Percentiles rank a stretch among this genome's conserved stretches.
These are phyloP conservation scores for Phytophthora sojae DNA, from an alignment of 352 stramenopile species.

Conservation along the genomic window DNA sequence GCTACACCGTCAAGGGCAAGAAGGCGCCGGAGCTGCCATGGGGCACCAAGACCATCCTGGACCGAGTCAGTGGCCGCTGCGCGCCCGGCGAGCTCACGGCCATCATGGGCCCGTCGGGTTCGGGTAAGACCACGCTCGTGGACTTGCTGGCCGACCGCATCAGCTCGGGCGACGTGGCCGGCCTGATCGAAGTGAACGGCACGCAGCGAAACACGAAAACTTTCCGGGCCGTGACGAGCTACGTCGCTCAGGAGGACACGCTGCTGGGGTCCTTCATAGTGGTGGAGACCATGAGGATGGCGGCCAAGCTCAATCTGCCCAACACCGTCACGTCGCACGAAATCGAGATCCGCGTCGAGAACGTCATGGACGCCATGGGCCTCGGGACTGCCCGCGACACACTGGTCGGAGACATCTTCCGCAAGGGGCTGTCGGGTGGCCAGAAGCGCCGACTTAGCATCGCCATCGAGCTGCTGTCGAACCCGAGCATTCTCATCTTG, in stretches of 20 bases:
- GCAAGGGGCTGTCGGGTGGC: constrained; percentile 81
- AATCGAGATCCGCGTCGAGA: constrained; percentile 46
- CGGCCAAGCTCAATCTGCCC: constrained; percentile 63
- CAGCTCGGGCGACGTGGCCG: constrained; percentile 49
- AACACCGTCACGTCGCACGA: constrained; percentile 36
- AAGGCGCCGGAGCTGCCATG: constrained; percentile 7
- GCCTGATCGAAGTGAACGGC: constrained; percentile 64
- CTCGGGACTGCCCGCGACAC: constrained; percentile 32
- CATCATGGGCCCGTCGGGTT: constrained; percentile 71
- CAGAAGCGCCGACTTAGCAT: constrained; percentile 85
- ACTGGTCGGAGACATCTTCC: constrained; percentile 35
- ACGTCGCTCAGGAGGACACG: constrained; percentile 78
- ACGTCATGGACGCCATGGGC: constrained; percentile 66
- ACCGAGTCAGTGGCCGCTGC: constrained; percentile 60
- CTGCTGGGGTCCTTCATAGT: constrained; percentile 75
- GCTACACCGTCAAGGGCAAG: constrained; percentile 13
- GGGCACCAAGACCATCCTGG: constrained; percentile 52
- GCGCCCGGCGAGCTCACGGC: constrained; percentile 51
- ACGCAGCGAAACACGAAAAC: constrained; percentile 32
- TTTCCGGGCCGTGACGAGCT: constrained; percentile 57
- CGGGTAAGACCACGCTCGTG: constrained; percentile 69
- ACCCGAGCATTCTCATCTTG: constrained; percentile 77
- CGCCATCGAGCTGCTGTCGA: constrained; percentile 78
- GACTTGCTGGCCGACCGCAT: constrained; percentile 72
- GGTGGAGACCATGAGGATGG: constrained; percentile 70